These are phyloP conservation scores for Naganishia albida DNA, from an alignment of 1,284 basidiomycete genomes.

Conservation along the genomic window DNA sequence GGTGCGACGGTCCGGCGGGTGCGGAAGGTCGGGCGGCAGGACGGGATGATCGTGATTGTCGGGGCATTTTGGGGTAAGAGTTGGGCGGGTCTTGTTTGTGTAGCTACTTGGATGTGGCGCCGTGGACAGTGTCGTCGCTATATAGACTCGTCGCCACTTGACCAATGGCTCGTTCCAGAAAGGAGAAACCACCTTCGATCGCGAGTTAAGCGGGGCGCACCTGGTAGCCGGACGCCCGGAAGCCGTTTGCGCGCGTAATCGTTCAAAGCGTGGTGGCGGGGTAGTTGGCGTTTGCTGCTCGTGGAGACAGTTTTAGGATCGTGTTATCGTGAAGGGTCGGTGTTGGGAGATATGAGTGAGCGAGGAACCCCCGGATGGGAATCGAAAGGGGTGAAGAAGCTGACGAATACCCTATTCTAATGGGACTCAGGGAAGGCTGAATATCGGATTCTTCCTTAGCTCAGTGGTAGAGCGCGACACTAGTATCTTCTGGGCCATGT, in stretches of 20 bases:
- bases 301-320: too few relatives aligned
- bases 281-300: background rate
- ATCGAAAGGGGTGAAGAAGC: background rate
- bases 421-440: background rate
- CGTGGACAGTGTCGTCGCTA: background rate
- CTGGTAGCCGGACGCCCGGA: constrained; percentile 8
- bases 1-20: constrained; percentile 37
- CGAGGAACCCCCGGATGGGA: background rate
- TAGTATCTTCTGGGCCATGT: constrained; percentile 21
- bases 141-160: constrained; percentile 18
- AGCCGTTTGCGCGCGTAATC: constrained; percentile 23
- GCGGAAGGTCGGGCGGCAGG: constrained; percentile 45
- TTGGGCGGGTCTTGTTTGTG: background rate
- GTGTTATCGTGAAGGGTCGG: background rate
- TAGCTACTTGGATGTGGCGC: constrained; percentile 6
- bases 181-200: constrained; percentile 19
- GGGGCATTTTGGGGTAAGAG: constrained; percentile 28
- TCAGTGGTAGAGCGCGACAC: too few relatives aligned
- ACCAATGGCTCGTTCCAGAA: constrained; percentile 21
- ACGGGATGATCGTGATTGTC: constrained; percentile 42
- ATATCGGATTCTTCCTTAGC: constrained; percentile 12
- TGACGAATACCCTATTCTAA: background rate
- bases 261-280: too few relatives aligned
- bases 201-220: constrained; percentile 5
- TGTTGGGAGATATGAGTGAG: too few relatives aligned